Conservation (phyloP, 371 early-diverging fungal genomes). For the Haplosporangium sp. region DNA sequence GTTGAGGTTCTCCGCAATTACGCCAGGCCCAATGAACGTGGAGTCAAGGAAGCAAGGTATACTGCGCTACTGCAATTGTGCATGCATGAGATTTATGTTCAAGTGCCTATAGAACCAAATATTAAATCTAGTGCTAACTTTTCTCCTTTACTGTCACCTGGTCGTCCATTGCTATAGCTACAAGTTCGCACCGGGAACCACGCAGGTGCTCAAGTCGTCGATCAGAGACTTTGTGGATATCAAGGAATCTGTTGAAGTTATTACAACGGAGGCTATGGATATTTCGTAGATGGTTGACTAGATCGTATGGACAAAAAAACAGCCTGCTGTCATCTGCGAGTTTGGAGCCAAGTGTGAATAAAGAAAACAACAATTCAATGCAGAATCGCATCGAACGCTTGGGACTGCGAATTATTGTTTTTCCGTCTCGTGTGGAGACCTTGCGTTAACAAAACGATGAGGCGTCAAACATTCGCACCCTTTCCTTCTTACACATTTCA, state of each 20-base stretch:
- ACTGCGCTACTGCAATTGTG: neutral
- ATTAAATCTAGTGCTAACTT: too few species aligned
- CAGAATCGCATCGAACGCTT: too few species aligned
- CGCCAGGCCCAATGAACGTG: constrained; percentile 90
- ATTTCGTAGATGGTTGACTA: constrained; percentile 28
- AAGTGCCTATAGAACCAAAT: too few species aligned
- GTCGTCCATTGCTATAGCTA: constrained; percentile 17
- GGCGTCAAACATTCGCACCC: too few species aligned
- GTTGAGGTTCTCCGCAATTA: constrained; percentile 91
- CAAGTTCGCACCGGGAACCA: constrained; percentile 61
- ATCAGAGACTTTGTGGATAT: constrained; percentile 65
- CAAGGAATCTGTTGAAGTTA: constrained; percentile 60
- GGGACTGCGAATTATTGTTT: too few species aligned
- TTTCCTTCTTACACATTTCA: too few species aligned
- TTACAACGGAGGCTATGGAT: constrained; percentile 63
- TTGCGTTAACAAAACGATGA: too few species aligned
- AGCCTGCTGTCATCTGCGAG: neutral
- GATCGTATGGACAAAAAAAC: neutral
- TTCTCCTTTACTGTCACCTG: too few species aligned
- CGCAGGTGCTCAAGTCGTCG: constrained; percentile 61
- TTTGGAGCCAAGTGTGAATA: too few species aligned
- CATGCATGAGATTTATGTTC: too few species aligned
- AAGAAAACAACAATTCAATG: too few species aligned
- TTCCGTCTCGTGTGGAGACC: too few species aligned
- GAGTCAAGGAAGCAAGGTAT: constrained; percentile 86